phyloP scores from a whole-genome alignment of 116 monocot species.

The Dioscorea cayenensis region DNA sequence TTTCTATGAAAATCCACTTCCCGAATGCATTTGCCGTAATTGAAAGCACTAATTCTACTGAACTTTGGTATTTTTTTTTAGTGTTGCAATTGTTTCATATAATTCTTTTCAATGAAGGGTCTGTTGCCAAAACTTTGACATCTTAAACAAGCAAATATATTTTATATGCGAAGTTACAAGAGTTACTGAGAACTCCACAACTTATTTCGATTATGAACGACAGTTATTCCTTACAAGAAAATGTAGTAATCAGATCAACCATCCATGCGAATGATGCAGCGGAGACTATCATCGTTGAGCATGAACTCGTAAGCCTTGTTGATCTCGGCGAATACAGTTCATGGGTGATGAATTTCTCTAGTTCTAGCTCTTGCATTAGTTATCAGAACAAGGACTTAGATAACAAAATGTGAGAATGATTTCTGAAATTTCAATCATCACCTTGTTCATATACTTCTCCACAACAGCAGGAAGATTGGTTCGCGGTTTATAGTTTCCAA shows the following conservation, averaged over 20 bases:
- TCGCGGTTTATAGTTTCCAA: constrained; percentile 91
- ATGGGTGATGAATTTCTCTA: constrained; percentile 33
- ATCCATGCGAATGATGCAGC: constrained; percentile 26
- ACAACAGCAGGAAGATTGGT: constrained; percentile 70
- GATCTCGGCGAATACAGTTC: constrained; percentile 18
- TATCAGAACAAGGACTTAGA: neutral
- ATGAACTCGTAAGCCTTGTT: constrained; percentile 30
- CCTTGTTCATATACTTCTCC: constrained; percentile 82
- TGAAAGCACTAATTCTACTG: neutral
- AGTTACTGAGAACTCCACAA: no score
- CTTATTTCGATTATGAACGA: no score
- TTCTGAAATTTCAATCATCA: neutral
- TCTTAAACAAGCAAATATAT: no score
- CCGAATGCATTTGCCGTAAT: constrained; percentile 85
- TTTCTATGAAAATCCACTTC: constrained; percentile 95
- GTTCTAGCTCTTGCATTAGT: constrained; percentile 23
- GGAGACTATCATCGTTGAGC: constrained; percentile 24
- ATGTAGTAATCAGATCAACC: no score
- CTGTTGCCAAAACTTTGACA: no score
- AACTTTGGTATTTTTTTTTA: no score
- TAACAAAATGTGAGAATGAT: neutral
- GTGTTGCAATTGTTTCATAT: no score
- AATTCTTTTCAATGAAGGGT: no score
- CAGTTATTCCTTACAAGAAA: no score
- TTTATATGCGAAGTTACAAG: no score